Conservation (phyloP, 495 filamentous ascomycete genomes). For the Aspergillus funiculosus region DNA sequence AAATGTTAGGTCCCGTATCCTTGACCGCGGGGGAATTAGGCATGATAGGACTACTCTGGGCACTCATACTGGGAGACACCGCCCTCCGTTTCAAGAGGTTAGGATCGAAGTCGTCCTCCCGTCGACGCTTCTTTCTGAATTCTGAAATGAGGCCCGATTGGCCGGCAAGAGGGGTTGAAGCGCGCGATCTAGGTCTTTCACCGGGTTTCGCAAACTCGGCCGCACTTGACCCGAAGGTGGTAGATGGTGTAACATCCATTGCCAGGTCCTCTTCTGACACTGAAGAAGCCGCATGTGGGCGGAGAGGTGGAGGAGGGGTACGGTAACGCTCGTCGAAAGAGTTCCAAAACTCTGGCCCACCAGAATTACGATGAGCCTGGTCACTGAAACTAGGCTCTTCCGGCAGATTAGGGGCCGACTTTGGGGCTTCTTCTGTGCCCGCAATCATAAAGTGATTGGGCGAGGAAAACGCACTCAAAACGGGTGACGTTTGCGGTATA, state of each 20-base stretch:
- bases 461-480: slow-evolving; percentile 33
- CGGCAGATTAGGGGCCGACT: slow-evolving; percentile 47
- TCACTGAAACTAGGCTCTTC: slow-evolving; percentile 64
- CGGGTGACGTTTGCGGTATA: slow-evolving; percentile 36
- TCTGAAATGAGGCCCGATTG: slow-evolving; percentile 51
- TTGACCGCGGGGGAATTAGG: slow-evolving; percentile 68
- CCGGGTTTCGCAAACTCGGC: slow-evolving; percentile 30
- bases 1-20: slow-evolving; percentile 55
- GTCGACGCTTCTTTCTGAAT: slow-evolving; percentile 70
- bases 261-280: slow-evolving; percentile 66
- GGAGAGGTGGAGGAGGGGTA: slow-evolving; percentile 59
- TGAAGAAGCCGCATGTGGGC: slow-evolving; percentile 51
- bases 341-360: slow-evolving; percentile 74
- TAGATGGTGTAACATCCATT: slow-evolving; percentile 68
- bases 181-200: slow-evolving; percentile 37
- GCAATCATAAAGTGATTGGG: slow-evolving; percentile 44
- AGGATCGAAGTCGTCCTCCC: slow-evolving; percentile 89
- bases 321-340: slow-evolving; percentile 59
- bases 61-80: slow-evolving; percentile 88
- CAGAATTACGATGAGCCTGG: slow-evolving; percentile 64
- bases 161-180: slow-evolving; percentile 45
- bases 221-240: slow-evolving; percentile 31
- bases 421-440: slow-evolving; percentile 54
- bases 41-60: slow-evolving; percentile 82
- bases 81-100: slow-evolving; percentile 87